phyloP scores from a whole-genome alignment of 2,329 filamentous ascomycete genomes.

The Ophiostoma sp. region DNA sequence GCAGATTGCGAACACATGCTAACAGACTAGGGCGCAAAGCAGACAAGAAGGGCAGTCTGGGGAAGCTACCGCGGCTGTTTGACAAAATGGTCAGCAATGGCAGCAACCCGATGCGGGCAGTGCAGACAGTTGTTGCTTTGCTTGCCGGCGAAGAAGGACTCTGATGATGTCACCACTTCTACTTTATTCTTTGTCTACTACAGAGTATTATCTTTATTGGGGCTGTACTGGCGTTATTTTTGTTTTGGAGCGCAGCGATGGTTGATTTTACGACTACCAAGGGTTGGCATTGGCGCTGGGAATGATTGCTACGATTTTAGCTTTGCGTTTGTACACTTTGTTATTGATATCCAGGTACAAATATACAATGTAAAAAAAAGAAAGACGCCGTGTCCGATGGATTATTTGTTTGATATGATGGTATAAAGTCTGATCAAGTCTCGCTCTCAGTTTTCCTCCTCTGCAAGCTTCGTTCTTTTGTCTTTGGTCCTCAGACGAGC shows the following conservation, averaged over 20 bases:
- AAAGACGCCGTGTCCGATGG: conserved; percentile 11
- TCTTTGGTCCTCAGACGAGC: background rate
- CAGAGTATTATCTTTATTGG: background rate
- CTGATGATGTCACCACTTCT: background rate
- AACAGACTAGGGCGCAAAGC: conserved; percentile 50
- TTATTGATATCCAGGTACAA: conserved; percentile 9
- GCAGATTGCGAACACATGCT: conserved; percentile 20
- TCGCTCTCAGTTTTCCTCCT: conserved; percentile 1
- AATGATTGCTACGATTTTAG: background rate
- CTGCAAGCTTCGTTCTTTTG: background rate
- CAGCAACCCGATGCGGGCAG: conserved; percentile 51
- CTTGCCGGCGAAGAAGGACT: conserved; percentile 42
- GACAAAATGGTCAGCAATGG: conserved; percentile 51
- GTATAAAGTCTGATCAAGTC: background rate
- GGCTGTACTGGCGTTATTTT: background rate
- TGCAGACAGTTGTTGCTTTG: conserved; percentile 56
- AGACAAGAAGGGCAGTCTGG: conserved; percentile 52
- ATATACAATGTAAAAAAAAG: background rate
- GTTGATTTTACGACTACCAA: background rate
- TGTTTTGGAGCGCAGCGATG: background rate
- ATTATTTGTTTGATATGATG: background rate
- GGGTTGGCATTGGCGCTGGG: background rate
- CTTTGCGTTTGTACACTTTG: background rate
- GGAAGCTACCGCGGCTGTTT: conserved; percentile 57
- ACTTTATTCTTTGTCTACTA: background rate